Conservation (phyloP, 108 stramenopile species). For the Skeletonema grethae region DNA sequence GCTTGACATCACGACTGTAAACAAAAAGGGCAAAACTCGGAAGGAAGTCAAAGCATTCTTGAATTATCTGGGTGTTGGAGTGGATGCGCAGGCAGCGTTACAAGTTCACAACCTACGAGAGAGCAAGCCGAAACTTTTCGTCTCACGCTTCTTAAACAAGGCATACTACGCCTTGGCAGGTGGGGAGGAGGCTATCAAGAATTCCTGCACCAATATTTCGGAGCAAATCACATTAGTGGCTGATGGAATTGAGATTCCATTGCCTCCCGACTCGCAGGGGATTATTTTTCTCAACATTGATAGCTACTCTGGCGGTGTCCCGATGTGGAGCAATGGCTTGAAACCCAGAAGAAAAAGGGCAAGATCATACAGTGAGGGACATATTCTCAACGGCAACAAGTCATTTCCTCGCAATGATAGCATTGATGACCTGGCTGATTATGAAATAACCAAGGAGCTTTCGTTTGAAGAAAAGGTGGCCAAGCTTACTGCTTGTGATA, state of each 20-base stretch:
- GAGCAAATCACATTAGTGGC: slow-evolving; percentile 78
- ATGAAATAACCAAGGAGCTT: slow-evolving; percentile 12
- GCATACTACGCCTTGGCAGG: slow-evolving; percentile 90
- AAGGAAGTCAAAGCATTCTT: slow-evolving; percentile 73
- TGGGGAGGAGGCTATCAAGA: slow-evolving; percentile 87
- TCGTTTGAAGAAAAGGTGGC: slow-evolving; percentile 54
- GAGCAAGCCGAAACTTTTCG: slow-evolving; percentile 80
- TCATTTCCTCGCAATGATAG: slow-evolving; percentile 54
- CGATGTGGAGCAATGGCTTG: slow-evolving; percentile 76
- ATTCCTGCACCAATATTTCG: slow-evolving; percentile 64
- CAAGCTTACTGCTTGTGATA: slow-evolving; percentile 66
- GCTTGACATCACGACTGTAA: slow-evolving; percentile 62
- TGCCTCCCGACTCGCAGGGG: slow-evolving; percentile 87
- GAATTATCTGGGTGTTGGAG: slow-evolving; percentile 92
- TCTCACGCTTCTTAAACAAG: slow-evolving; percentile 87
- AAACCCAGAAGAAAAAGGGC: slow-evolving; percentile 26
- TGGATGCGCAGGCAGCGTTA: slow-evolving; percentile 86
- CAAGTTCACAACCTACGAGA: slow-evolving; percentile 86
- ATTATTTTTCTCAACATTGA: slow-evolving; percentile 92
- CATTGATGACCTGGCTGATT: slow-evolving; percentile 53
- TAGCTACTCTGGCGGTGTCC: slow-evolving; percentile 87
- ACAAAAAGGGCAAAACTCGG: slow-evolving; percentile 52
- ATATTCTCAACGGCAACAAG: slow-evolving; percentile 17
- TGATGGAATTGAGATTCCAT: slow-evolving; percentile 83
- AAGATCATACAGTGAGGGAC: slow-evolving; percentile 38